Evolutionary conservation across 2,329 filamentous ascomycete species (phyloP), one percentile per base, ranked within the genome.

Genomic region (Incumbomyces delicatus): DNA sequence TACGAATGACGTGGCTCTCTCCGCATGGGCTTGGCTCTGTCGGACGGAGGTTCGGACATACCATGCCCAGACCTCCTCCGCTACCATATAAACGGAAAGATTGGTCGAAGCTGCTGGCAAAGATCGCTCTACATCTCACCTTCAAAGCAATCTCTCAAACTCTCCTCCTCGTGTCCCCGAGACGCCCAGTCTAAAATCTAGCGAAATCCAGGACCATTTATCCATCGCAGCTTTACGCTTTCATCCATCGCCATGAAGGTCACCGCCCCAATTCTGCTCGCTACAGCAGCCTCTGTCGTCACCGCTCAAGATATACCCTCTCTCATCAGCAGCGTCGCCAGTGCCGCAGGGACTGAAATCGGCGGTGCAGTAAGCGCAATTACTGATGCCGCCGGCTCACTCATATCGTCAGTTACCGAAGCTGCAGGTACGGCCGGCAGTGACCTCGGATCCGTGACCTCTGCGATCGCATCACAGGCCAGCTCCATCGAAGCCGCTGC

Each of bases 161-260:
- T n/a, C n/a, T n/a, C n/a, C n/a, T n/a, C n/a, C n/a, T n/a, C n/a
- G n/a, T n/a, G n/a, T n/a, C n/a, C n/a, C n/a, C n/a, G n/a, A n/a
- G n/a, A n/a, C n/a, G n/a, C n/a, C n/a, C n/a, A n/a, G n/a, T n/a
- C n/a, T n/a, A n/a, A n/a, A n/a, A n/a, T n/a, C n/a, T n/a, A n/a
- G n/a, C n/a, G n/a, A n/a, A n/a, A n/a, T n/a, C n/a, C n/a, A n/a
- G n/a, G n/a, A n/a, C n/a, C n/a, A n/a, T n/a, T n/a, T n/a, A n/a
- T n/a, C n/a, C n/a, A n/a, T n/a, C n/a, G n/a, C n/a, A n/a, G n/a
- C n/a, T n/a, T n/a, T n/a, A n/a, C n/a, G n/a, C n/a, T n/a, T n/a
- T n/a, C n/a, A n/a, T n/a, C n/a, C n/a, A n/a, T n/a, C 41, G 33
- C 31, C 17, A 46, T 40, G 37, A 46, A 45, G 42, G 20, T 45